Conservation (phyloP, 2,329 filamentous ascomycete species). For the Zymoseptoria crescenta region DNA sequence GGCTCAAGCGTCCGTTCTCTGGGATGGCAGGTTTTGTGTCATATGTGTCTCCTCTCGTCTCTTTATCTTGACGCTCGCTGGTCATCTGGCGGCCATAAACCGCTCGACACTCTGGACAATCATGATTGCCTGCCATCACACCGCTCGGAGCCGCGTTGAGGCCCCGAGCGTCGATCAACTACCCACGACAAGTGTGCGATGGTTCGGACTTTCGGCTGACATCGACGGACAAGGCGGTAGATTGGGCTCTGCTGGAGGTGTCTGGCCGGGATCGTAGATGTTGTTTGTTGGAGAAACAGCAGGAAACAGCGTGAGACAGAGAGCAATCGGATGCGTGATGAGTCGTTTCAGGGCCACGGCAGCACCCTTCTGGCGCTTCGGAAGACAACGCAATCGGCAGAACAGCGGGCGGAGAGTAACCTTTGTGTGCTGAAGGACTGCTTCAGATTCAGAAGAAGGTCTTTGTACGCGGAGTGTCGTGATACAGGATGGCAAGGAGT, state of each 20-base stretch:
- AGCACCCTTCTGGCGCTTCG: not conserved
- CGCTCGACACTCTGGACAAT: slow-evolving; percentile 13
- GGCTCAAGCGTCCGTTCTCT: slow-evolving; percentile 15
- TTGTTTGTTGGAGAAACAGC: not conserved
- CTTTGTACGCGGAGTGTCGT: not conserved
- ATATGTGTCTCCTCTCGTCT: slow-evolving; percentile 6
- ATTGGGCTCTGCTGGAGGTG: not conserved
- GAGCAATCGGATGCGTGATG: not conserved
- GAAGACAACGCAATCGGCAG: not conserved
- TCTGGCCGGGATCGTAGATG: not conserved
- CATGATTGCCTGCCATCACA: slow-evolving; percentile 19
- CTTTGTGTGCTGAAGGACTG: not conserved
- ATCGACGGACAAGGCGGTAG: not conserved
- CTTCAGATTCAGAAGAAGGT: not conserved
- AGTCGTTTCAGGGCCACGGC: not conserved
- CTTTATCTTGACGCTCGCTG: slow-evolving; percentile 2
- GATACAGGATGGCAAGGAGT: not conserved
- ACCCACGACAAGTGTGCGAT: not conserved
- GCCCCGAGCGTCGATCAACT: slow-evolving; percentile 14
- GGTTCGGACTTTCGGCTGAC: not conserved
- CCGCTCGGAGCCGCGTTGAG: slow-evolving; percentile 17
- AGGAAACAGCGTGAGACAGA: no score
- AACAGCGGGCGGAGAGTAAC: not conserved
- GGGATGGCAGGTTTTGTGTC: slow-evolving; percentile 12
- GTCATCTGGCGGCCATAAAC: slow-evolving; percentile 8